Conservation (phyloP, 176 grass and related monocot genomes). For the maize (Zea mays) region Zm-B73-REFERENCE-NAM-5.0 NC_050099.1:142503001-142503500, state of each 20-base stretch:
- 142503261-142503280: neutral
- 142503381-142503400: too few species aligned
- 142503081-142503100: neutral
- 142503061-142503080: neutral
- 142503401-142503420: too few species aligned
- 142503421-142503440: too few species aligned
- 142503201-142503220: slow-evolving; percentile 17
- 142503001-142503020: slow-evolving; percentile 2
- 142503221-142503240: neutral
- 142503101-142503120: neutral
- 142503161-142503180: slow-evolving; percentile 18
- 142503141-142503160: neutral
- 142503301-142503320: too few species aligned
- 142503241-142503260: slow-evolving; percentile 1
- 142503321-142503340: too few species aligned
- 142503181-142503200: slow-evolving; percentile 17
- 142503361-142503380: too few species aligned
- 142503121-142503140: neutral
- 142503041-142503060: neutral
- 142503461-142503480: neutral
- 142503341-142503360: too few species aligned
- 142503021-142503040: neutral
- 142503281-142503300: neutral
- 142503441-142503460: neutral
- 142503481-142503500: neutral